Evolutionary conservation across 2,329 filamentous ascomycete species (phyloP), one percentile per base, ranked within the genome.

Genomic region (Cercospora nicotianae): DNA sequence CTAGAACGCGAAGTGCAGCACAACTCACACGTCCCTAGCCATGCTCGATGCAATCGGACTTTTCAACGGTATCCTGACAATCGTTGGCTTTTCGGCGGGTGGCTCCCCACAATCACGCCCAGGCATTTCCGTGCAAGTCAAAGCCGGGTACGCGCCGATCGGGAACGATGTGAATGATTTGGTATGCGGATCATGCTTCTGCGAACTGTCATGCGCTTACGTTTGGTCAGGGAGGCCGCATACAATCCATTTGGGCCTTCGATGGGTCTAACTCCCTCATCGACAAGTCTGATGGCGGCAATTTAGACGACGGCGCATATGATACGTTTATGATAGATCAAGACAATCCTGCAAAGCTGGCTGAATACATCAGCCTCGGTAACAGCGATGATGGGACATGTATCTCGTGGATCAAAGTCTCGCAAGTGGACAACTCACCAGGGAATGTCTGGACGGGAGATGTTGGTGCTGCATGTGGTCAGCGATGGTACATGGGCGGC

Each of bases 361-460:
- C 48, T 10, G 61, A 57, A 6, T 64, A 64, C 45, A 55, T 64
- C 26, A 36, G 45, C 26, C 9, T 64, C 20, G 10, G 20, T 5
- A 55, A 64, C 42, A 36, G 18, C 31, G 33, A 55, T 12, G 61
- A 64, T 57, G 61, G 39, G 12, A 64, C 61, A 20, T 64, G 42
- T 42, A 55, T 63, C 18, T 51, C 61, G 16, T 63, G 61, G 61
- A 57, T 64, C 28, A n/a, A 23, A 16, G 51, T 39, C 31, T 33
- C 62, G 4, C 10, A 57, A 13, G 13, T n/a, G 10, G 36, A 45
- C 20, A 18, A 61, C 10, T 5, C 36, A 39, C 12, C 12, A 39
- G n/a, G 48, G 3, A 8, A 5, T 13, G 48, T 10, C 4, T 53
- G 48, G 48, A 53, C 48, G 3, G 48, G 48, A 10, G 48, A 53